These are phyloP conservation scores for Boehmeria nivea DNA, from an alignment of 306 rosid species.

Conservation along the genomic window DNA sequence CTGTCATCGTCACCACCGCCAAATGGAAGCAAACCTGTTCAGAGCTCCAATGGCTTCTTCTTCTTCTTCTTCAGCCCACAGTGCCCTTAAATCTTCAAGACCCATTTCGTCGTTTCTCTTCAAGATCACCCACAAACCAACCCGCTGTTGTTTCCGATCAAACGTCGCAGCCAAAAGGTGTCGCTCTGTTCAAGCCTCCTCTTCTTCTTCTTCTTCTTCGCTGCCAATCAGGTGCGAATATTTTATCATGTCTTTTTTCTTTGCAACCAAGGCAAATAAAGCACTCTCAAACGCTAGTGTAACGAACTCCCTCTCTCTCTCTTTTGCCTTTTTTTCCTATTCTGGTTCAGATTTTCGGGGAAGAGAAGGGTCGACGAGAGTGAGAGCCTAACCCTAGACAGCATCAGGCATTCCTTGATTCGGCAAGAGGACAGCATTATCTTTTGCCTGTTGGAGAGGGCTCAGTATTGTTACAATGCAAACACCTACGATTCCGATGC, in stretches of 20 bases:
- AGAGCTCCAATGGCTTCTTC: not conserved
- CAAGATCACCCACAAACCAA: slow-evolving; percentile 2
- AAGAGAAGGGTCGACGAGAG: slow-evolving; percentile 68
- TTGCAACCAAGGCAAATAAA: not conserved
- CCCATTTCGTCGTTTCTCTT: slow-evolving; percentile 14
- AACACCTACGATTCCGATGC: slow-evolving; percentile 43
- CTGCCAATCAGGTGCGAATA: slow-evolving; percentile 25
- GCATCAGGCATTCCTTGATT: slow-evolving; percentile 60
- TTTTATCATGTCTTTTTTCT: no score
- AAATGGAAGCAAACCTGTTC: slow-evolving; percentile 25
- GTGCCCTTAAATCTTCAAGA: slow-evolving; percentile 2
- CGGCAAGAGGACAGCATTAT: slow-evolving; percentile 92
- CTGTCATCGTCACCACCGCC: not conserved
- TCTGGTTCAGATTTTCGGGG: slow-evolving; percentile 22
- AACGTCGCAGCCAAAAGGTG: not conserved
- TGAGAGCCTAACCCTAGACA: slow-evolving; percentile 65
- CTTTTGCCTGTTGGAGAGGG: slow-evolving; percentile 71
- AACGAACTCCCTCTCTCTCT: no score
- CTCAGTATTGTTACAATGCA: slow-evolving; percentile 60
- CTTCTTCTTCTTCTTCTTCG: slow-evolving; percentile 6
- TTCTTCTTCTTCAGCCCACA: slow-evolving; percentile 10
- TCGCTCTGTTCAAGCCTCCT: slow-evolving; percentile 14
- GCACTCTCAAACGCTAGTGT: no score
- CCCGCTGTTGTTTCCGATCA: not conserved
- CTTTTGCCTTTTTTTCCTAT: slow-evolving; percentile 14